Conservation (phyloP, 2,329 filamentous ascomycete species). For the Pseudogymnoascus sp. region DNA sequence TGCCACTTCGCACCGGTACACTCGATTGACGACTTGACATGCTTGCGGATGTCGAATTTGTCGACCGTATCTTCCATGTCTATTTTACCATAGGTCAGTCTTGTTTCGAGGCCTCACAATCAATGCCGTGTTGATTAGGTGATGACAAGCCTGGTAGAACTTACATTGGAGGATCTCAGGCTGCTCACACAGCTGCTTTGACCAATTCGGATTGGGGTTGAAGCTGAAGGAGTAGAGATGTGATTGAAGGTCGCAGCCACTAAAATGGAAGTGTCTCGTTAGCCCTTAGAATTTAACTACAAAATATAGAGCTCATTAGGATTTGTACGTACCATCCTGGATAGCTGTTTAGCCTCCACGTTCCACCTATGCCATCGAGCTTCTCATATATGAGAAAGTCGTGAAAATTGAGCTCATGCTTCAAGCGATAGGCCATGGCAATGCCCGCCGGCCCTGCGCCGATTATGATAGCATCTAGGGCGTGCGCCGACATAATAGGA, state of each 20-base stretch:
- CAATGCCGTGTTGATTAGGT: neutral
- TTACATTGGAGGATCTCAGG: constrained; percentile 30
- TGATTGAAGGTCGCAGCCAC: constrained; percentile 26
- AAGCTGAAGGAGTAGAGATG: constrained; percentile 38
- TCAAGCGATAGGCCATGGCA: constrained; percentile 27
- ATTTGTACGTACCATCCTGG: constrained; percentile 23
- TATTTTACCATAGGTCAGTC: constrained; percentile 3
- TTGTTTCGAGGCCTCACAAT: neutral
- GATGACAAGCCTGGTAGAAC: neutral
- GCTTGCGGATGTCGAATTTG: constrained; percentile 18
- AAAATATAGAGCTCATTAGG: neutral
- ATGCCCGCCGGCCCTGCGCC: constrained; percentile 29
- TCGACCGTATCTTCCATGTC: constrained; percentile 16
- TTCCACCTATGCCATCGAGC: constrained; percentile 25
- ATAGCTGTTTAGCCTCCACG: constrained; percentile 27
- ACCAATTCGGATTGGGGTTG: constrained; percentile 34
- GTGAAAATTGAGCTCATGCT: constrained; percentile 25
- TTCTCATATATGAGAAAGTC: constrained; percentile 29
- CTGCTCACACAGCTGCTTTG: constrained; percentile 28
- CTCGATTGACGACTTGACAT: constrained; percentile 13
- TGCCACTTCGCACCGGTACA: too few species aligned
- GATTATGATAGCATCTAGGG: constrained; percentile 25
- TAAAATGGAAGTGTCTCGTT: neutral
- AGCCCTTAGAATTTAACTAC: neutral
- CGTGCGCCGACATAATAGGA: neutral